Evolutionary conservation across 2,329 filamentous ascomycete species (phyloP), one percentile per base, ranked within the genome.

Genomic region (Colletotrichum coccodes): DNA sequence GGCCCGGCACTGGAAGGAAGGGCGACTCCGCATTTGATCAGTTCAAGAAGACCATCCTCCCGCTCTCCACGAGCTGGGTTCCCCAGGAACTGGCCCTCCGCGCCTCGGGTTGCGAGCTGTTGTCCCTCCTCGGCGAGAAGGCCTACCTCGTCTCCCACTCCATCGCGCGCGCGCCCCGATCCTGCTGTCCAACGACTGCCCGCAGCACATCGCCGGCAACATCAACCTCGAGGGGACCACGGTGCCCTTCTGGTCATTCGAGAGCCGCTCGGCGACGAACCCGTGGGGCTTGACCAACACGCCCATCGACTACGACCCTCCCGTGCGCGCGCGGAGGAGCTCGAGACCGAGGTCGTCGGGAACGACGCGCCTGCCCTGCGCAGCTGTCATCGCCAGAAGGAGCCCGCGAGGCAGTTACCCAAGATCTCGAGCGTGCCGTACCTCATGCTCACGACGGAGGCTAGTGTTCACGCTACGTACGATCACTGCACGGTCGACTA

Each of bases 401-500:
- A 68, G 53, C 60, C 62, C 11, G 67, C 62, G 14, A 81, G 82
- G 23, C 76, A 82, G 71, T 77, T 91, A 16, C 74, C 76, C 6
- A 85, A 89, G 36, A 75, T 91, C 8, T 73, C 75, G 2, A 78
- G 79, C 18, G 79, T 89, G 6, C 84, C 82, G 0, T 82, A 86
- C 6, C 75, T 86, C 1, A 70, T 90, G 18, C 72, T 88, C 30
- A 89, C 86, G 0, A 79, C 79, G 0, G 84, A 89, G 64, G 84
- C 88, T 3, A 86, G 85, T 59, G 83, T 81, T n/a, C 88, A 90
- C 75, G 77, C 79, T 3, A 75, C 78, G 11, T 90, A 85, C 68
- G 89, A 91, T 71, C 84, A 86, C 75, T 87, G 86, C 40, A 88
- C 84, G 0, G 82, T 85, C 2, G 70, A 75, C 14, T 90, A 85